Evolutionary conservation across 129 eudicot genomes (phyloP), one percentile per base, ranked within the genome.

Genomic region (Tanacetum coccineum): DNA sequence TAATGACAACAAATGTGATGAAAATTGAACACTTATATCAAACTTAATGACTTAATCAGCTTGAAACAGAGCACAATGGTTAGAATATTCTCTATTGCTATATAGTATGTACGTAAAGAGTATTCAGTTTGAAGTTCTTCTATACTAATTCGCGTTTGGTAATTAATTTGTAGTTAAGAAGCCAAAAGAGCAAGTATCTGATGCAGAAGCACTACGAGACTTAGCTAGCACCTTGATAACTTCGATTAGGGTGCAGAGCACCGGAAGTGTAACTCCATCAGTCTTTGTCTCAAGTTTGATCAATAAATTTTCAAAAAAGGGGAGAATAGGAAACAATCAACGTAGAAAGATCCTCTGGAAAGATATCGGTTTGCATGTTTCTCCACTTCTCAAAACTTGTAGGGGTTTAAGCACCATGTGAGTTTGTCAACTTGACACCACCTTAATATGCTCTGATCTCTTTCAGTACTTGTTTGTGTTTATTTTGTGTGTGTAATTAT

Each of bases 151-250:
- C 32, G 67, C 48, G 6, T 48, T 50, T 63, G 20, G 42, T 71
- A 78, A 85, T 82, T 71, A 78, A 85, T 82, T 2, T 53, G 67
- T 74, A 87, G 95, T 87, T 3, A 61, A 10, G 28, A 79, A 71
- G 55, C 89, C 95, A 20, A 76, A 87, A 66, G 95, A 87, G 49
- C 89, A 83, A 70, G 80, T 87, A 0, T 74, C 81, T 20, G 95
- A 87, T 76, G 95, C 89, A 32, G 89, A 79, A 69, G 82, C 87
- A 7, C 61, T 87, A 47, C 39, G 74, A 4, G 89, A 73, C 2
- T 64, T 87, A 6, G 75, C 87, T 6, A 72, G 25, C 56, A 66
- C 80, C 4, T 56, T 84, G 76, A 32, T 73, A 47, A 39, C 78
- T 17, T 70, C 83, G 9, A 72, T 84, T 22, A 83, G 62, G 59